These are phyloP conservation scores for Debaryomyces fabryi DNA, from an alignment of 1,139 yeast species.

Conservation along the genomic window DNA sequence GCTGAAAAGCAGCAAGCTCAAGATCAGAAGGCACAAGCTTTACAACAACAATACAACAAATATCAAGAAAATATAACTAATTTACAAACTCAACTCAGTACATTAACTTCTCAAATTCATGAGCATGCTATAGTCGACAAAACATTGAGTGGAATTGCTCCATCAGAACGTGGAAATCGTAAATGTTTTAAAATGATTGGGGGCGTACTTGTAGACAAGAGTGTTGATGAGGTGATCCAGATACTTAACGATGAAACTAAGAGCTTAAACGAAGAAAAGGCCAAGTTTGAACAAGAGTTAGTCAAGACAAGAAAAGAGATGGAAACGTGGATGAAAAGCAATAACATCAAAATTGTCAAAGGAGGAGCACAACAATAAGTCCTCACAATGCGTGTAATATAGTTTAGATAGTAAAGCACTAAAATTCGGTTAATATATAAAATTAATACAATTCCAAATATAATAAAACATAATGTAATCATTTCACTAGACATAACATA, in stretches of 20 bases:
- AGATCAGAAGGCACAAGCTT: conserved; percentile 49
- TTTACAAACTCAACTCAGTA: conserved; percentile 56
- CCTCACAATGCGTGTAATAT: conserved; percentile 6
- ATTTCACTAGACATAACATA: neutral
- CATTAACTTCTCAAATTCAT: conserved; percentile 46
- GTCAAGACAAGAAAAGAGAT: conserved; percentile 53
- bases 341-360: conserved; percentile 65
- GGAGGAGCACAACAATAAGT: conserved; percentile 19
- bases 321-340: conserved; percentile 67
- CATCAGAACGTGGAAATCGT: conserved; percentile 53
- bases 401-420: conserved; percentile 2
- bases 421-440: conserved; percentile 5
- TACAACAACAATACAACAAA: conserved; percentile 62
- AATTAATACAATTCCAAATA: neutral
- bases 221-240: conserved; percentile 74
- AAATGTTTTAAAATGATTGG: conserved; percentile 94
- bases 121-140: conserved; percentile 46
- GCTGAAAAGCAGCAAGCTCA: conserved; percentile 25
- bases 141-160: conserved; percentile 31
- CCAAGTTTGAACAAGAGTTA: conserved; percentile 49
- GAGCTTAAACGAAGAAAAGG: conserved; percentile 48
- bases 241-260: conserved; percentile 62
- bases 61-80: conserved; percentile 64
- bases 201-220: conserved; percentile 84
- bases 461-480: neutral